Percentiles rank a stretch among this genome's conserved stretches.
Evolutionary conservation across 306 rosid genomes (phyloP).

Genomic region (Coriaria nepalensis): DNA sequence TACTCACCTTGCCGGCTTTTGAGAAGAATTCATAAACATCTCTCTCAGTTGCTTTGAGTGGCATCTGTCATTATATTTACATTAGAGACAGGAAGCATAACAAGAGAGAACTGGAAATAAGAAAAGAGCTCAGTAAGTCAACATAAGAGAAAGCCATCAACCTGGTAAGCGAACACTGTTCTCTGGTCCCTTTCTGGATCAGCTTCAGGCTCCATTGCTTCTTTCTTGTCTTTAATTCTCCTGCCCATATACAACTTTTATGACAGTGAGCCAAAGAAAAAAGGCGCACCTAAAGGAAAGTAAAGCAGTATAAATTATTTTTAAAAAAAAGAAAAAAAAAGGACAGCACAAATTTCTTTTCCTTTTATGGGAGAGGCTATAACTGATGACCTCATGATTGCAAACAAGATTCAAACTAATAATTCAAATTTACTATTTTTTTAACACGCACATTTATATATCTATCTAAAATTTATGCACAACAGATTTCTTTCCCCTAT

Average conservation of each 20-base stretch:
- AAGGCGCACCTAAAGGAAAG: slow-evolving; percentile 1
- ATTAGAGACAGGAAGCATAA: slow-evolving; percentile 10
- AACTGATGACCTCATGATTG: too few relatives aligned
- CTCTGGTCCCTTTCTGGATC: slow-evolving; percentile 99
- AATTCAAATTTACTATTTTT: too few relatives aligned
- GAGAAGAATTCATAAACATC: slow-evolving; percentile 88
- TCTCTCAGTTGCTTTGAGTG: slow-evolving; percentile 91
- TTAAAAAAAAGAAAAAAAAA: too few relatives aligned
- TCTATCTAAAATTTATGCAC: too few relatives aligned
- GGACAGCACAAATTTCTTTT: too few relatives aligned
- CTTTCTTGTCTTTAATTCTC: slow-evolving; percentile 88
- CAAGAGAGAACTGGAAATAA: slow-evolving; percentile 13
- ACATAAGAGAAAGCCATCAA: slow-evolving; percentile 11
- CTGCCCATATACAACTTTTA: slow-evolving; percentile 30
- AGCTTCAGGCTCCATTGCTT: slow-evolving; percentile 82
- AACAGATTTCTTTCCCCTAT: too few relatives aligned
- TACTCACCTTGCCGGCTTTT: slow-evolving; percentile 93
- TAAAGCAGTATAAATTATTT: neutral
- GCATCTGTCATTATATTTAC: slow-evolving; percentile 55
- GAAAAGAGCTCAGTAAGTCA: slow-evolving; percentile 2
- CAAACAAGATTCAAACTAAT: too few relatives aligned
- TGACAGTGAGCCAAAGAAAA: slow-evolving; percentile 1
- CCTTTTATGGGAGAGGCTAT: too few relatives aligned
- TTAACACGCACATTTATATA: too few relatives aligned
- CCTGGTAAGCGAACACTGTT: slow-evolving; percentile 99